A percentile compares a stretch with the other conserved stretches of the same genome.
Evolutionary conservation across 2,329 filamentous ascomycete species (phyloP).

Genomic region (Zymoseptoria pseudotritici): DNA sequence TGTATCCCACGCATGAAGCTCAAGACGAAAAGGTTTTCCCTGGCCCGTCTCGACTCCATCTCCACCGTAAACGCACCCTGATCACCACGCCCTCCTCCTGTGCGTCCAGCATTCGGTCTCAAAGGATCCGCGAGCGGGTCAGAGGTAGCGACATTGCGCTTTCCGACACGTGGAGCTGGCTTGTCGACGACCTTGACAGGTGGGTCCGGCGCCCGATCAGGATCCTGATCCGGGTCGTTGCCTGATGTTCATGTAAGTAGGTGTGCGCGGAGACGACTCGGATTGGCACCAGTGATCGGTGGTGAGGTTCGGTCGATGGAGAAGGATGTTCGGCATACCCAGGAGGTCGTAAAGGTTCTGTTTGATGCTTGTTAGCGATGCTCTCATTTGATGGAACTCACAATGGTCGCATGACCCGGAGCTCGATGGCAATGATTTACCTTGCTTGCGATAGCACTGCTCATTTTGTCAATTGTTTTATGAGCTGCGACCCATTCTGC

Average conservation of each 20-base stretch:
- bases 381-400: neutral
- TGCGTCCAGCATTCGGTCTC: conserved; percentile 36
- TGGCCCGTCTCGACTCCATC: neutral
- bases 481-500: conserved; percentile 21
- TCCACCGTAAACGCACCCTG: conserved; percentile 57
- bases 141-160: conserved; percentile 79
- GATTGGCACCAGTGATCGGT: conserved; percentile 1
- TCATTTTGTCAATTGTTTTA: conserved; percentile 3
- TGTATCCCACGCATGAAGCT: neutral
- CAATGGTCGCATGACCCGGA: conserved; percentile 4
- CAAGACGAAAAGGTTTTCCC: neutral
- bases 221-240: conserved; percentile 63
- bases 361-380: neutral
- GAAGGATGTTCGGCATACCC: conserved; percentile 53
- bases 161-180: conserved; percentile 65
- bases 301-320: neutral
- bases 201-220: conserved; percentile 66
- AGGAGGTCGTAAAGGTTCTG: conserved; percentile 98
- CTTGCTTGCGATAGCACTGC: conserved; percentile 21
- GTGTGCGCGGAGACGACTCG: neutral
- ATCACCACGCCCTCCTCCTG: conserved; percentile 64
- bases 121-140: conserved; percentile 44
- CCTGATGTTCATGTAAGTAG: conserved; percentile 35
- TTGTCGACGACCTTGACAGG: conserved; percentile 88
- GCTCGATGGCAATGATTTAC: conserved; percentile 6